Conservation (phyloP, 768 basidiomycete genomes). For the Lepiota brunneoincarnata region DNA sequence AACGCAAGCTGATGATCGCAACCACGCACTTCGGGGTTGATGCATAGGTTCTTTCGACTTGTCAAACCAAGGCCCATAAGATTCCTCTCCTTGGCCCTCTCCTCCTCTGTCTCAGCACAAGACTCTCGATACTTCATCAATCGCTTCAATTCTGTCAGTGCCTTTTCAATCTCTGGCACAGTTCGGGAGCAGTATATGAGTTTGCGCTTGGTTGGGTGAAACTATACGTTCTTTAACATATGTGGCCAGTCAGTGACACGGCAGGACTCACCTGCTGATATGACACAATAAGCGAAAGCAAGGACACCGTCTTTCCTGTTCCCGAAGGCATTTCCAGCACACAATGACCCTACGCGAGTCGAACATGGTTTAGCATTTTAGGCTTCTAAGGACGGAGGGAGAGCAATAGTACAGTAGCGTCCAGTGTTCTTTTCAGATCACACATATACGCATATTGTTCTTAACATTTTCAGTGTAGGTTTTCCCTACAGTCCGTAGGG, state of each 20-base stretch:
- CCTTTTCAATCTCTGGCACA: constrained; percentile 99
- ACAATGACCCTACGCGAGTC: constrained; percentile 78
- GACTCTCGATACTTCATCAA: constrained; percentile 85
- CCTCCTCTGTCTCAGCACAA: constrained; percentile 69
- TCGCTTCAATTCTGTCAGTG: constrained; percentile 90
- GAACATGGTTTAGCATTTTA: background rate
- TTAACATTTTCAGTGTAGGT: constrained; percentile 25
- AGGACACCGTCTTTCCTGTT: constrained; percentile 97
- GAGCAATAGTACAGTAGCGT: constrained; percentile 67
- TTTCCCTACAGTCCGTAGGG: constrained; percentile 5
- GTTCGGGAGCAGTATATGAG: constrained; percentile 99
- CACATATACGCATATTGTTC: constrained; percentile 99
- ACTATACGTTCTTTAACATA: constrained; percentile 45
- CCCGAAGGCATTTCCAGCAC: constrained; percentile 99
- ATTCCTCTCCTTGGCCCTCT: constrained; percentile 71
- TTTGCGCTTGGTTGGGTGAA: constrained; percentile 89
- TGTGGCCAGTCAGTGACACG: background rate
- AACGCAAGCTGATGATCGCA: background rate
- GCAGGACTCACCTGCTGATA: constrained; percentile 79
- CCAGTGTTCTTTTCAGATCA: constrained; percentile 94
- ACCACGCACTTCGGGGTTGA: constrained; percentile 83
- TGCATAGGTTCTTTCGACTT: constrained; percentile 93
- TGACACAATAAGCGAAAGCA: constrained; percentile 93
- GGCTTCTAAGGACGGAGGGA: background rate
- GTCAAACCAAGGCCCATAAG: constrained; percentile 93